Evolutionary conservation across 208 protist genomes (phyloP).

Genomic region (Trypanosoma avium): DNA sequence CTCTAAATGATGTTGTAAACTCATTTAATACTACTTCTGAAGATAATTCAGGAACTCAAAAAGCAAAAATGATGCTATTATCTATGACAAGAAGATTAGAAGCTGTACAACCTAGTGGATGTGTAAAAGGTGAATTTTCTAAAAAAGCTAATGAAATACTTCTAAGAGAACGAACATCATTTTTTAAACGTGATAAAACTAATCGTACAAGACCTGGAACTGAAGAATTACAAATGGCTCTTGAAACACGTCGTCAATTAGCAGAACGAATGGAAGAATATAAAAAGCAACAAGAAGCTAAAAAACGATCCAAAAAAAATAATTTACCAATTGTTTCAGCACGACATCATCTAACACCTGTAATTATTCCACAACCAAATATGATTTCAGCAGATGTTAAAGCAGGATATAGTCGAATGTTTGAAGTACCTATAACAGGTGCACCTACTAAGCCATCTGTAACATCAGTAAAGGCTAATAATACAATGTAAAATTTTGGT

Average conservation of each 20-base stretch:
- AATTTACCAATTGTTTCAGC: constrained; percentile 32
- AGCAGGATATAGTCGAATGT: neutral
- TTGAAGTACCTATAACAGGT: neutral
- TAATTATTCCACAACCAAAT: constrained; percentile 41
- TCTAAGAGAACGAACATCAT: neutral
- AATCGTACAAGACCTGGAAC: neutral
- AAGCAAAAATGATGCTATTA: neutral
- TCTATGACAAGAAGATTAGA: constrained; percentile 15
- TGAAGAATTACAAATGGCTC: constrained; percentile 1
- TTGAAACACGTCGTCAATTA: constrained; percentile 11
- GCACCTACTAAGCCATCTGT: neutral
- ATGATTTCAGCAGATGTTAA: neutral
- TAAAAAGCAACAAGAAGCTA: neutral
- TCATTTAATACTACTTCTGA: neutral
- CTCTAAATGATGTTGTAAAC: neutral
- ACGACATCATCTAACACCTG: constrained; percentile 45
- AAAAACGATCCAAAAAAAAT: neutral
- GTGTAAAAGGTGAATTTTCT: constrained; percentile 1
- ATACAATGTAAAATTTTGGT: constrained; percentile 16
- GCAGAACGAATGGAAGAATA: constrained; percentile 27
- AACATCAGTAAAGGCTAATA: neutral
- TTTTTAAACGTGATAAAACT: neutral
- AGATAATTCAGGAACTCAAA: neutral
- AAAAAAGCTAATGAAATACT: neutral
- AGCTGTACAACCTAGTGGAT: neutral